These are phyloP conservation scores for Oldenlandia corymbosa DNA, from an alignment of 257 asterid genomes.

Conservation along the genomic window DNA sequence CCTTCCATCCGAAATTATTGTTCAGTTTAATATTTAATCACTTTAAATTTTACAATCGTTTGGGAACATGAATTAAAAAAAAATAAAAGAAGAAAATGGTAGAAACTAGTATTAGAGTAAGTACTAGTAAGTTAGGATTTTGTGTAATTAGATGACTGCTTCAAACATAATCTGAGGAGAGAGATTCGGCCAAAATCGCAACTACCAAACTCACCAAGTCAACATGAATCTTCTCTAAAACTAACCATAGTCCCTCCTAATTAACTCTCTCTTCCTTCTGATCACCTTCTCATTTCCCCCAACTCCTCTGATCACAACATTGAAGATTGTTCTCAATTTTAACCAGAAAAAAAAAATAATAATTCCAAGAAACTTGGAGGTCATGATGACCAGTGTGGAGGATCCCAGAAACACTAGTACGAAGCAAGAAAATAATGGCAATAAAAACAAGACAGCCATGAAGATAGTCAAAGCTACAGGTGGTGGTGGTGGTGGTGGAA, in stretches of 20 bases:
- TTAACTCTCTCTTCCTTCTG: not conserved
- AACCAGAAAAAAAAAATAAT: not conserved
- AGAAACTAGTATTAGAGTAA: no score
- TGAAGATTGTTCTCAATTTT: not conserved
- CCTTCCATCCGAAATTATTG: no score
- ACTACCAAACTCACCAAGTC: constrained; percentile 9
- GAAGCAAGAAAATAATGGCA: constrained; percentile 14
- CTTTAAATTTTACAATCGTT: no score
- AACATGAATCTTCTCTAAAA: not conserved
- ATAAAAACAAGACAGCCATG: constrained; percentile 22
- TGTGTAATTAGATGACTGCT: constrained; percentile 22
- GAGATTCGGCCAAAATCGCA: constrained; percentile 17
- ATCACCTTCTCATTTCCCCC: no score
- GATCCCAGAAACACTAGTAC: not conserved
- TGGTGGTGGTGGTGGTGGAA: constrained; percentile 28
- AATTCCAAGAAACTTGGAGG: not conserved
- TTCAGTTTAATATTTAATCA: no score
- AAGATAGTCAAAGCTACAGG: constrained; percentile 17
- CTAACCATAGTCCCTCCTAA: not conserved
- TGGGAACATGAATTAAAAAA: no score
- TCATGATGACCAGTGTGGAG: not conserved
- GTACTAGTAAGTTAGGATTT: not conserved
- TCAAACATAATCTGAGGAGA: constrained; percentile 22
- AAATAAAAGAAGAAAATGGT: no score
- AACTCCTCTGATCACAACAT: no score